Conservation (phyloP, 106 monocot species). For the Platanthera zijinensis region DNA sequence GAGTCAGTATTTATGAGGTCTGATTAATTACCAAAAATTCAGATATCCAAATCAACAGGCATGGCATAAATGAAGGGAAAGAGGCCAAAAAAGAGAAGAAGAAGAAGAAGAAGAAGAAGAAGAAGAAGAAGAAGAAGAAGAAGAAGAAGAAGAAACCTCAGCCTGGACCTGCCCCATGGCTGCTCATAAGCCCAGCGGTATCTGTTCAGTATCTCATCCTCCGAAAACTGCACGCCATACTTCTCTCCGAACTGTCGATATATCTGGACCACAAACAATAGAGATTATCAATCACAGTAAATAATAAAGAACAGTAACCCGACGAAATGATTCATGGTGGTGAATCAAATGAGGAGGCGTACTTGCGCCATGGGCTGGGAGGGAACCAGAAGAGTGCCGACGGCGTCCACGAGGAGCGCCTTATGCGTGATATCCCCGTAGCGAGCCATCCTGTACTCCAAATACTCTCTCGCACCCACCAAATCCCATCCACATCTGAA, state of each 20-base stretch:
- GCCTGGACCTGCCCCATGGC: slow-evolving; percentile 83
- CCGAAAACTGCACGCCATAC: slow-evolving; percentile 83
- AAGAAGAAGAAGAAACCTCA: slow-evolving; percentile 40
- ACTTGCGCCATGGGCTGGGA: slow-evolving; percentile 93
- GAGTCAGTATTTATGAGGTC: no score
- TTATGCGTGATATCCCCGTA: slow-evolving; percentile 91
- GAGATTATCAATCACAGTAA: not conserved
- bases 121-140: not conserved
- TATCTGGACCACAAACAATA: slow-evolving; percentile 36
- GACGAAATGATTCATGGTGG: not conserved
- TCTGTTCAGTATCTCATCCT: slow-evolving; percentile 79
- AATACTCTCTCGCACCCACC: slow-evolving; percentile 47
- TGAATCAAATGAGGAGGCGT: not conserved
- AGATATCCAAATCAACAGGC: no score
- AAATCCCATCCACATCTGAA: not conserved
- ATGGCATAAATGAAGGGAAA: not conserved
- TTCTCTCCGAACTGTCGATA: slow-evolving; percentile 89
- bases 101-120: not conserved
- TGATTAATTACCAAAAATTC: no score
- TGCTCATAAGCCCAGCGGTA: slow-evolving; percentile 92
- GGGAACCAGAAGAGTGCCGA: slow-evolving; percentile 77
- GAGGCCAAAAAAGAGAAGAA: no score
- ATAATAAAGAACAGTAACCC: not conserved
- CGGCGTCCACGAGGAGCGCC: slow-evolving; percentile 92
- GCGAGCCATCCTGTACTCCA: slow-evolving; percentile 60